These are phyloP conservation scores for Hemileia vastatrix DNA, from an alignment of 1,284 basidiomycete genomes.

Conservation along the genomic window DNA sequence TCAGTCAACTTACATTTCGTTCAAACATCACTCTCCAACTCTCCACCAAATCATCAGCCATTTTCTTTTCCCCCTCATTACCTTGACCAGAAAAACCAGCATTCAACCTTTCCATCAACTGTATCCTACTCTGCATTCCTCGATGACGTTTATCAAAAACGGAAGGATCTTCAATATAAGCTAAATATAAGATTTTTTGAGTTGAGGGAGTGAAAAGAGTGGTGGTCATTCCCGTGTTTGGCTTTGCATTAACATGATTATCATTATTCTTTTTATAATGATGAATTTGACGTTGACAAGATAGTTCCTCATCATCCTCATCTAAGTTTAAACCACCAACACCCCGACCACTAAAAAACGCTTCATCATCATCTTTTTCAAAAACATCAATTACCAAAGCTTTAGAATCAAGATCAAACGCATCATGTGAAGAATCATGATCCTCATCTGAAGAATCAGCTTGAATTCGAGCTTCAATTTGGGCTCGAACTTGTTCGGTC, in stretches of 20 bases:
- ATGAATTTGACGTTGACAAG: neutral
- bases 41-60: conserved; percentile 15
- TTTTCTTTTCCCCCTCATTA: neutral
- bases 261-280: too few species aligned
- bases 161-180: neutral
- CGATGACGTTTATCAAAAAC: neutral
- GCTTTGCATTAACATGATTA: too few species aligned
- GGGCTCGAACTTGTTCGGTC: neutral
- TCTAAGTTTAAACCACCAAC: neutral
- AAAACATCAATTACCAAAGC: neutral
- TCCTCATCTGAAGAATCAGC: neutral
- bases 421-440: neutral
- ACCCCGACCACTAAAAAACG: neutral
- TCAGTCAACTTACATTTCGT: conserved; percentile 8
- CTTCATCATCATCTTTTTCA: conserved; percentile 9
- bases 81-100: neutral
- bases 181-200: neutral
- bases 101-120: neutral
- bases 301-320: neutral
- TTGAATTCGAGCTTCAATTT: conserved; percentile 7
- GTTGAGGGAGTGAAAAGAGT: neutral
- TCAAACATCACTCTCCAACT: conserved; percentile 12
- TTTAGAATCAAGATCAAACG: neutral
- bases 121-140: neutral
- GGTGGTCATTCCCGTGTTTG: neutral